Evolutionary conservation across 208 protist species (phyloP).

Genomic region (Angomonas deanei): DNA sequence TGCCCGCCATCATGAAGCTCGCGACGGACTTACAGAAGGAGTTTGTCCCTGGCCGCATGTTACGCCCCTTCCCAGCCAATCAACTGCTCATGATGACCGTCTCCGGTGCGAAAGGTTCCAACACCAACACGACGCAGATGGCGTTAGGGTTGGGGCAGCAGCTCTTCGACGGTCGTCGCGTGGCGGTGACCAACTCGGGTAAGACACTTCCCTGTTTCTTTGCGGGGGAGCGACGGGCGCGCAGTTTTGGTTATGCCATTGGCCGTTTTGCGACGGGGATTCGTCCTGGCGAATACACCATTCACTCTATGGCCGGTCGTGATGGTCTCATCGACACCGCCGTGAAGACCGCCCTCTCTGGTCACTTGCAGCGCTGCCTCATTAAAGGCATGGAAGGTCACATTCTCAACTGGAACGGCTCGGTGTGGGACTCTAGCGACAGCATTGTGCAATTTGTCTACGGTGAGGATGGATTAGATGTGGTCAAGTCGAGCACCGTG

Average conservation of each 20-base stretch:
- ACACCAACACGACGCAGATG: constrained; percentile 99
- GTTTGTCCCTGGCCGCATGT: constrained; percentile 85
- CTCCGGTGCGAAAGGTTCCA: constrained; percentile 98
- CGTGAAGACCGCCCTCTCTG: constrained; percentile 99
- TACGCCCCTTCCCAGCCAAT: constrained; percentile 96
- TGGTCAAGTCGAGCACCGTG: constrained; percentile 91
- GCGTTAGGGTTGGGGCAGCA: constrained; percentile 96
- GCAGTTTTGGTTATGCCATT: constrained; percentile 88
- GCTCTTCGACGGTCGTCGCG: constrained; percentile 97
- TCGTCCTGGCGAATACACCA: constrained; percentile 98
- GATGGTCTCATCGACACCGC: constrained; percentile 99
- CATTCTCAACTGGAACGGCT: constrained; percentile 93
- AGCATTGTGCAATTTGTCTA: constrained; percentile 97
- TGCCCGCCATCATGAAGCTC: constrained; percentile 73
- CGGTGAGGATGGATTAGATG: constrained; percentile 98
- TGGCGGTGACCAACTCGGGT: constrained; percentile 94
- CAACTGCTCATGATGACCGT: constrained; percentile 98
- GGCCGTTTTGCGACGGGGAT: constrained; percentile 99
- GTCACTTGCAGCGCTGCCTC: constrained; percentile 98
- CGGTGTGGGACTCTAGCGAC: constrained; percentile 93
- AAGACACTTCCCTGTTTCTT: constrained; percentile 96
- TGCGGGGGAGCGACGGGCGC: constrained; percentile 57
- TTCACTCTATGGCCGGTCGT: constrained; percentile 99
- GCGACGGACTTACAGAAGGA: constrained; percentile 82
- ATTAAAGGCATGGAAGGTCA: constrained; percentile 96